These are phyloP conservation scores for Cladorrhinum sp. DNA, from an alignment of 2,329 filamentous ascomycete genomes.

Conservation along the genomic window DNA sequence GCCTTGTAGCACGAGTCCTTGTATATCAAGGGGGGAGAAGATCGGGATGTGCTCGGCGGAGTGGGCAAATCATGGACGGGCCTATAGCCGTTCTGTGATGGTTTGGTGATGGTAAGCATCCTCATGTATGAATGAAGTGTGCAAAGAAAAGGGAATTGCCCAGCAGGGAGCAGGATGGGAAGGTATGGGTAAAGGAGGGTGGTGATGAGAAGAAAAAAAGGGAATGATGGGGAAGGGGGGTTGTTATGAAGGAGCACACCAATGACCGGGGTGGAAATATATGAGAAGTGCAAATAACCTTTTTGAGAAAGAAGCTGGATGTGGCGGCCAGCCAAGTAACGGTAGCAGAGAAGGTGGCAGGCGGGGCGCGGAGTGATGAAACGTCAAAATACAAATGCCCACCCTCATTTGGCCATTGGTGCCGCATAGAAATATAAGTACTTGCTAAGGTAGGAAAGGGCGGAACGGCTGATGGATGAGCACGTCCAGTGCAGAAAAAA, in stretches of 20 bases:
- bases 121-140: constrained; percentile 34
- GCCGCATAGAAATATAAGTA: constrained; percentile 31
- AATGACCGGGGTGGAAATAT: constrained; percentile 14
- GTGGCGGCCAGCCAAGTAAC: constrained; percentile 46
- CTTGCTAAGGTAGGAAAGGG: constrained; percentile 29
- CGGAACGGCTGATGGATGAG: constrained; percentile 26
- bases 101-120: constrained; percentile 62
- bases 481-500: constrained; percentile 18
- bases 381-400: constrained; percentile 40
- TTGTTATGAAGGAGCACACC: constrained; percentile 7
- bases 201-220: constrained; percentile 4
- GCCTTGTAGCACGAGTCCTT: constrained; percentile 46
- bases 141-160: not conserved
- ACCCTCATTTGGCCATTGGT: constrained; percentile 46
- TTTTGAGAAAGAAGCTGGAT: constrained; percentile 41
- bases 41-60: constrained; percentile 53
- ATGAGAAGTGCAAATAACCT: constrained; percentile 37
- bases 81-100: constrained; percentile 56
- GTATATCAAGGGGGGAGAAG: constrained; percentile 52
- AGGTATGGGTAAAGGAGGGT: constrained; percentile 13
- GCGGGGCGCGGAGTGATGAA: constrained; percentile 42
- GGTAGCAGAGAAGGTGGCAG: constrained; percentile 35
- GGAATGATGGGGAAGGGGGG: constrained; percentile 8
- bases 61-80: constrained; percentile 61
- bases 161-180: constrained; percentile 1